Evolutionary conservation across 2,329 filamentous ascomycete species (phyloP).

Genomic region (Aotearoamyces nothofagi): DNA sequence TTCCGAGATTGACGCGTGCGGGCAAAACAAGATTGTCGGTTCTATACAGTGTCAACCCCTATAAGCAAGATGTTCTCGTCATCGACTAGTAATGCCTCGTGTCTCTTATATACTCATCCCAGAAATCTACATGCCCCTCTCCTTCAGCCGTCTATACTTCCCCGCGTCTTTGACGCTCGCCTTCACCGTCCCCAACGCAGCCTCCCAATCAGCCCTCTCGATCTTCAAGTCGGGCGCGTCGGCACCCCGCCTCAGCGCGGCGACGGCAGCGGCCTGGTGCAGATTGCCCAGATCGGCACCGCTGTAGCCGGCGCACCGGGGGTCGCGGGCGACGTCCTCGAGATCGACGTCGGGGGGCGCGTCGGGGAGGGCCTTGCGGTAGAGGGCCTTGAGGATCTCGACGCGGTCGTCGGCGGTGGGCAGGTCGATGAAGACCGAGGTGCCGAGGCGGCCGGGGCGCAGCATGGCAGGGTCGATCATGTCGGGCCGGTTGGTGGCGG

Average conservation of each 20-base stretch:
- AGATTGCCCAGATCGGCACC: conserved; percentile 48
- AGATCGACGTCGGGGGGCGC: conserved; percentile 37
- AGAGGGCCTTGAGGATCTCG: conserved; percentile 66
- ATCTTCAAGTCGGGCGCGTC: conserved; percentile 5
- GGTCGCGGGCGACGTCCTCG: conserved; percentile 48
- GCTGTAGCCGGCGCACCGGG: conserved; percentile 62
- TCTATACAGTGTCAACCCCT: no score
- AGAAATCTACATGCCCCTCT: conserved; percentile 19
- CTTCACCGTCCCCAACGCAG: conserved; percentile 17
- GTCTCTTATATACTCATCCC: no score
- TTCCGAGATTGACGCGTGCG: no score
- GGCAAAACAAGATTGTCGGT: no score
- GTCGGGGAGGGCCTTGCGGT: conserved; percentile 34
- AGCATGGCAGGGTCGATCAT: conserved; percentile 96
- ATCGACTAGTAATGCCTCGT: no score
- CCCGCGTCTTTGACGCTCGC: conserved; percentile 21
- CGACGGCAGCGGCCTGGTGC: conserved; percentile 19
- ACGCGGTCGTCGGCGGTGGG: conserved; percentile 66
- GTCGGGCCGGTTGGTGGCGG: conserved; percentile 86
- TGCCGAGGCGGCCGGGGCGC: conserved; percentile 77
- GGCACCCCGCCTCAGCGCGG: conserved; percentile 17
- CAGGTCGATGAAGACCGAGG: conserved; percentile 76
- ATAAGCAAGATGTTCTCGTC: no score
- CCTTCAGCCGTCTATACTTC: conserved; percentile 20
- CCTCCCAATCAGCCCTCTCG: conserved; percentile 13